phyloP scores from a whole-genome alignment of 371 early-diverging fungal species.

The Mortierella sp. region DNA sequence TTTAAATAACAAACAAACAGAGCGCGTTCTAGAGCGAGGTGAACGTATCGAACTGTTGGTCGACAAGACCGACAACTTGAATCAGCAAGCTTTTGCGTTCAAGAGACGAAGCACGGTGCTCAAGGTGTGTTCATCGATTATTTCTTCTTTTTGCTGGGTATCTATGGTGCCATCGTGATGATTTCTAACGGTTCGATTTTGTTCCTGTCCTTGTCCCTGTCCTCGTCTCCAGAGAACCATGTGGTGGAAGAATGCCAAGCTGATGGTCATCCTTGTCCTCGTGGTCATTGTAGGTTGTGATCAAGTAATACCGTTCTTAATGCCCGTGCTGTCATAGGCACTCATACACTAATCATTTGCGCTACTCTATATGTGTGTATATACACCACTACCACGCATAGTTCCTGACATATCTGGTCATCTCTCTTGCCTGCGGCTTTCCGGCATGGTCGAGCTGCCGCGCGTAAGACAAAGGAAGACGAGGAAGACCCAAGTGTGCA shows the following conservation, averaged over 20 bases:
- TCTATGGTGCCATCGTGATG: too few relatives aligned
- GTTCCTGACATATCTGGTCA: conserved; percentile 75
- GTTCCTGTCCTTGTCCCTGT: neutral
- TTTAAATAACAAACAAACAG: too few relatives aligned
- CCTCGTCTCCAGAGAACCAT: conserved; percentile 69
- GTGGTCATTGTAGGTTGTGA: conserved; percentile 72
- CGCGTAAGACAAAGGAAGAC: neutral
- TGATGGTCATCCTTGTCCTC: conserved; percentile 77
- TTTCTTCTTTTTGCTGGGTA: too few relatives aligned
- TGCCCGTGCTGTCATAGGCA: neutral
- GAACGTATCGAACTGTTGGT: conserved; percentile 92
- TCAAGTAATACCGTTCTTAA: too few relatives aligned
- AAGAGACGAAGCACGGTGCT: conserved; percentile 88
- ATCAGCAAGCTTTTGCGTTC: conserved; percentile 90
- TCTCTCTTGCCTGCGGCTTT: conserved; percentile 82
- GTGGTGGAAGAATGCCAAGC: conserved; percentile 95
- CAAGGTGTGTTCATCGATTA: conserved; percentile 67
- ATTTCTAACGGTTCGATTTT: too few relatives aligned
- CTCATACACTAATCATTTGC: too few relatives aligned
- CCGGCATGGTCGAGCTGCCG: conserved; percentile 56
- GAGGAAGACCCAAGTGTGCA: too few relatives aligned
- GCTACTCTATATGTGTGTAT: too few relatives aligned
- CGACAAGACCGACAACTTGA: conserved; percentile 91
- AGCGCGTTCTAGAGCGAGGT: conserved; percentile 91
- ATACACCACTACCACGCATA: too few relatives aligned